Evolutionary conservation across 129 eudicot genomes (phyloP), one percentile per base, ranked within the genome.

Genomic region (Artemisia tridentata): DNA sequence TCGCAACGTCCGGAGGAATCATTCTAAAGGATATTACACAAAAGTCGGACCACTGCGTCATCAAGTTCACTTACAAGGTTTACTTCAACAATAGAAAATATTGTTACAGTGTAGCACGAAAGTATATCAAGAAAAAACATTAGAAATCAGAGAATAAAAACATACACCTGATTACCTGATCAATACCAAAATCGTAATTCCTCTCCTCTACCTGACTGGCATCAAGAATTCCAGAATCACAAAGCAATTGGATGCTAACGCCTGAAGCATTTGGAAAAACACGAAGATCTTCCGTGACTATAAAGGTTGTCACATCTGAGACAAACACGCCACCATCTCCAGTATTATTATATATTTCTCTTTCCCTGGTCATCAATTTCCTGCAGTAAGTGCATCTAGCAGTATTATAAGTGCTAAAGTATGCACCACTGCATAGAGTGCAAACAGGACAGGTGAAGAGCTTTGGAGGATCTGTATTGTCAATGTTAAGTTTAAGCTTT

Each of bases 401-500:
- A 51, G 3, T 0, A 3, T 11, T 11, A 51, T 5, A 0, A 0
- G 2, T 2, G 56, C 56, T 51, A 15, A 3, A 51, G 3, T 15
- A 51, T 13, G 5, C 19, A 51, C 7, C 1, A 51, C 3, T 3
- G 7, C 4, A 1, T 15, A 3, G 0, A 20, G 2, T 2, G 17
- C 29, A 0, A 3, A 3, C n/a, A 49, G 15, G 9, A 67, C 75
- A 72, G 21, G 16, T 0, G 2, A 65, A 72, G 52, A 49, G 51
- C 3, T 67, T 69, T 10, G 15, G 38, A 3, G 73, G 73, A 50
- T 49, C 34, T 2, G 74, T 66, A 12, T 59, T 59, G 2, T 66
- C 65, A 3, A 79, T 4, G 5, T 66, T 72, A 11, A 79, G 18
- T 10, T 49, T 58, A 29, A 79, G 76, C 45, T 48, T 64, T 43